Evolutionary conservation across 2,329 filamentous ascomycete genomes (phyloP).

Genomic region (Penicillium crustosum): DNA sequence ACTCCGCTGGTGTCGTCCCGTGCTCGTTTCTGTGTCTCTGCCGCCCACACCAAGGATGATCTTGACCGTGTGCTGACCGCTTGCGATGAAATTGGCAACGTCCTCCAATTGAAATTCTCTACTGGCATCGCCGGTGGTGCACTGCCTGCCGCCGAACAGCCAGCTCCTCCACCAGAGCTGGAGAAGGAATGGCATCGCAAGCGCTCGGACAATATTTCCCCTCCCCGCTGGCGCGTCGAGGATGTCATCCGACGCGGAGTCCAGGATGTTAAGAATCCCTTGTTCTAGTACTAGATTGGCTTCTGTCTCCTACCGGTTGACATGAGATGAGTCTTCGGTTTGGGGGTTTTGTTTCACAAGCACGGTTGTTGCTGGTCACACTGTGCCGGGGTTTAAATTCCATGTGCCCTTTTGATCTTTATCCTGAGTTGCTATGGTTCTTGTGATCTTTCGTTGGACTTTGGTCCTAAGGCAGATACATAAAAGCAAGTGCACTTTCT

Average conservation of each 20-base stretch:
- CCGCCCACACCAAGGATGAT: constrained; percentile 97
- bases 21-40: constrained; percentile 91
- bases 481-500: constrained; percentile 5
- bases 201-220: constrained; percentile 54
- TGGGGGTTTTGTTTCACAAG: constrained; percentile 14
- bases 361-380: constrained; percentile 40
- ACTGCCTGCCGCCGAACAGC: constrained; percentile 69
- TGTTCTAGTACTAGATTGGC: constrained; percentile 63
- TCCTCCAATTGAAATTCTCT: constrained; percentile 95
- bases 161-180: constrained; percentile 62
- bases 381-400: constrained; percentile 26
- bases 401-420: constrained; percentile 8
- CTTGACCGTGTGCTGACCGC: constrained; percentile 84
- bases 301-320: constrained; percentile 8
- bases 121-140: constrained; percentile 89
- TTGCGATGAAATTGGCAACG: constrained; percentile 88
- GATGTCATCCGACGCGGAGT: constrained; percentile 72
- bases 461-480: constrained; percentile 7
- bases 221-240: constrained; percentile 77
- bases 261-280: constrained; percentile 69
- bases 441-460: constrained; percentile 17
- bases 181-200: constrained; percentile 64
- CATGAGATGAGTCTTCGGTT: constrained; percentile 16
- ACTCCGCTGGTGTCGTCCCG: constrained; percentile 93
- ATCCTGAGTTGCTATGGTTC: constrained; percentile 6